Evolutionary conservation across 768 basidiomycete species (phyloP).

Genomic region (Scleroderma bovista): DNA sequence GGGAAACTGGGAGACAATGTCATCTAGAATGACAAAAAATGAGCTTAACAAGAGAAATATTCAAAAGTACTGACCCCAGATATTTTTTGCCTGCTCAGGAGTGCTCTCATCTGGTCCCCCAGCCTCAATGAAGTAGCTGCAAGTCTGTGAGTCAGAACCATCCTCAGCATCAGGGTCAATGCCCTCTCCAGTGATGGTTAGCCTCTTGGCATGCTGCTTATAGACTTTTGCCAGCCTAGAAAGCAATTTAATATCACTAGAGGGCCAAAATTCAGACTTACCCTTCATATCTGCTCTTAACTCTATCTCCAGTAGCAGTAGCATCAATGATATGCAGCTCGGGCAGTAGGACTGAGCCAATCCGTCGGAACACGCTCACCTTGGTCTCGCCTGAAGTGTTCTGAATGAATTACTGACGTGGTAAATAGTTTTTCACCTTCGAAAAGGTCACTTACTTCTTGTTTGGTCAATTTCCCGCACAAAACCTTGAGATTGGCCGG

Average conservation of each 20-base stretch:
- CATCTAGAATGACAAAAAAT: neutral
- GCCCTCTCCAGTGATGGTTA: neutral
- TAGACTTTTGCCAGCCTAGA: constrained; percentile 18
- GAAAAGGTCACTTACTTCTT: too few relatives aligned
- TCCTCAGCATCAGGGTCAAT: neutral
- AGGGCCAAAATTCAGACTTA: too few relatives aligned
- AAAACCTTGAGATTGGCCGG: too few relatives aligned
- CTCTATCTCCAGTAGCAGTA: neutral
- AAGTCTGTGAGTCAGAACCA: neutral
- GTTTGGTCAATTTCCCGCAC: too few relatives aligned
- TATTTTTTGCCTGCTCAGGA: neutral
- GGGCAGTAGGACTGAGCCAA: neutral
- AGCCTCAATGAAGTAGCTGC: neutral
- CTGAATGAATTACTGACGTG: too few relatives aligned
- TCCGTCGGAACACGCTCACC: neutral
- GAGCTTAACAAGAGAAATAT: neutral
- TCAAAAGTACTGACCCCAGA: neutral
- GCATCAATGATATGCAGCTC: neutral
- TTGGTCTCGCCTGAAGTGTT: too few relatives aligned
- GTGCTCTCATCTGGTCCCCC: neutral
- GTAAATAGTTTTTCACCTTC: too few relatives aligned
- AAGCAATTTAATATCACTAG: too few relatives aligned
- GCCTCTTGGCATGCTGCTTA: neutral
- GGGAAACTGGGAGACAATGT: neutral
- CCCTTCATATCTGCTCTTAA: too few relatives aligned